phyloP scores from a whole-genome alignment of 2,329 filamentous ascomycete species.

The Fonsecaea erecta region DNA sequence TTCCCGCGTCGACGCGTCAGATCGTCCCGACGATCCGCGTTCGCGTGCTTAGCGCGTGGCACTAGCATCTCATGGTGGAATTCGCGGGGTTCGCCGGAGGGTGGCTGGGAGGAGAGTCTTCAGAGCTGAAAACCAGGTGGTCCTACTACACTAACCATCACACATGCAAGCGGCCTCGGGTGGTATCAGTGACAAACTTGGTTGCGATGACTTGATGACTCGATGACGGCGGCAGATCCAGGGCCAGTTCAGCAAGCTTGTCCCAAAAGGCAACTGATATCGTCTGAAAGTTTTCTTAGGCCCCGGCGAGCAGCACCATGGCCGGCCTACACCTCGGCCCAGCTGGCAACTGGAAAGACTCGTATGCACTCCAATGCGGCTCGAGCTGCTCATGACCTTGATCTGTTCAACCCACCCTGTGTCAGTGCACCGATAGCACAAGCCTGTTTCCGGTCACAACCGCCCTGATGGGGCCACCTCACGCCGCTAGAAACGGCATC shows the following conservation, averaged over 20 bases:
- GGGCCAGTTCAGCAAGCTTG: neutral
- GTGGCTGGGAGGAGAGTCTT: conserved; percentile 5
- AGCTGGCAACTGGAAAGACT: neutral
- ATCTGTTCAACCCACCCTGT: neutral
- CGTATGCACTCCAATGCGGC: neutral
- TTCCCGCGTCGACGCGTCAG: neutral
- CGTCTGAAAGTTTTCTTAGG: neutral
- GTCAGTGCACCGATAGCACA: neutral
- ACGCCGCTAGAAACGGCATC: neutral
- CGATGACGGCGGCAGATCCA: too few species aligned
- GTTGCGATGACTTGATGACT: too few species aligned
- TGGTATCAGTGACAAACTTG: neutral
- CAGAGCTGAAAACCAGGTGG: neutral
- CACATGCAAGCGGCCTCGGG: neutral
- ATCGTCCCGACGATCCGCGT: conserved; percentile 8
- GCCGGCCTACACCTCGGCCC: neutral
- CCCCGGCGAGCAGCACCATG: neutral
- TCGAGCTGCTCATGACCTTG: neutral
- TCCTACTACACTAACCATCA: neutral
- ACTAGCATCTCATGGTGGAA: conserved; percentile 8
- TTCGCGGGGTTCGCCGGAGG: conserved; percentile 17
- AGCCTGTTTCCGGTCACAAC: neutral
- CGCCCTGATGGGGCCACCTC: neutral
- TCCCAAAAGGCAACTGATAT: neutral
- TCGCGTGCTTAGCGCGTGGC: conserved; percentile 21